Conservation (phyloP, 495 filamentous ascomycete genomes). For the Trypethelium eluteriae region DNA sequence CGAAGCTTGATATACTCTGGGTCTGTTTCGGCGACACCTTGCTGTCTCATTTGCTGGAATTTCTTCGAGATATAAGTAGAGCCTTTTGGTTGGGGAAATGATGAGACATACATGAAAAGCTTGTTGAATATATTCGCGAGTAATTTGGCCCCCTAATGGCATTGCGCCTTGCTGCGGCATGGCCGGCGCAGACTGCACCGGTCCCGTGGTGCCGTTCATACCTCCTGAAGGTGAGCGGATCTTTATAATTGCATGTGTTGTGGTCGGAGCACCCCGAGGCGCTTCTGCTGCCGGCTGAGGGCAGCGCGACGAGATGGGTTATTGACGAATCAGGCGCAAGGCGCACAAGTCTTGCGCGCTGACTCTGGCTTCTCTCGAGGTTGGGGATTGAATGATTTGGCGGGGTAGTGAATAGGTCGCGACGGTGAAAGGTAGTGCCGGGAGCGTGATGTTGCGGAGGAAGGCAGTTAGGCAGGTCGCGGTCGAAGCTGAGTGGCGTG, state of each 20-base stretch:
- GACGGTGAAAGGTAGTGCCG: slow-evolving; percentile 1
- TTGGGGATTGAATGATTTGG: not conserved
- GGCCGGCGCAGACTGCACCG: slow-evolving; percentile 44
- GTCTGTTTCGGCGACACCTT: slow-evolving; percentile 64
- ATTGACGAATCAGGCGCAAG: not conserved
- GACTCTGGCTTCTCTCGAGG: not conserved
- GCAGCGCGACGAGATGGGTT: not conserved
- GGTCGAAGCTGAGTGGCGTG: slow-evolving; percentile 2
- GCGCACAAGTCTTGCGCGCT: not conserved
- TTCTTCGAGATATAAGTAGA: slow-evolving; percentile 44
- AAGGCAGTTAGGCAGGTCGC: slow-evolving; percentile 1
- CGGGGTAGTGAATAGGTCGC: slow-evolving; percentile 1
- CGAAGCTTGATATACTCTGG: slow-evolving; percentile 73
- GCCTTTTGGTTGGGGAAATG: not conserved
- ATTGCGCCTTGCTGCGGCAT: slow-evolving; percentile 56
- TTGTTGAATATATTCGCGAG: slow-evolving; percentile 9
- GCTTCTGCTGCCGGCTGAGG: not conserved
- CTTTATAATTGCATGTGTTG: slow-evolving; percentile 5
- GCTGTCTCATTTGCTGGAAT: slow-evolving; percentile 70
- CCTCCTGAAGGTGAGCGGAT: not conserved
- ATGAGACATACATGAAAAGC: slow-evolving; percentile 5
- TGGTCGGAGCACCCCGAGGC: not conserved
- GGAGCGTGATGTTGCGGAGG: slow-evolving; percentile 7
- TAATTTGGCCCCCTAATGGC: slow-evolving; percentile 52
- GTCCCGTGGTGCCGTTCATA: slow-evolving; percentile 4